Conservation (phyloP, 192 early-diverging fungal species). For the Rhizoclosmatium globosum region DNA sequence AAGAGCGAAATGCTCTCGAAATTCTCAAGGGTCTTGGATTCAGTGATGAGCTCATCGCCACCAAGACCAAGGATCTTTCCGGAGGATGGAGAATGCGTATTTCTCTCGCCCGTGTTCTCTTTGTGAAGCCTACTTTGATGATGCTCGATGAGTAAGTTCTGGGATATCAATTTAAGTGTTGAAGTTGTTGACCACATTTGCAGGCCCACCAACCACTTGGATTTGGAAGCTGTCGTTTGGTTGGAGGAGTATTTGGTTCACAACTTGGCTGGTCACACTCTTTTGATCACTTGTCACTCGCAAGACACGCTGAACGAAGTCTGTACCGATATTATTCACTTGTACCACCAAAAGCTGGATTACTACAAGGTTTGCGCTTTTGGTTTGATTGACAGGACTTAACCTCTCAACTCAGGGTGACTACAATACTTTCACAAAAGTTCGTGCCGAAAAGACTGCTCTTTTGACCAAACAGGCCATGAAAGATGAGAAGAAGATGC, state of each 20-base stretch:
- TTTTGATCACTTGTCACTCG: slow-evolving; percentile 91
- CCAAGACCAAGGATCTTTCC: slow-evolving; percentile 94
- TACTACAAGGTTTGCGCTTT: slow-evolving; percentile 71
- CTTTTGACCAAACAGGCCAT: slow-evolving; percentile 84
- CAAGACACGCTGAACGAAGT: slow-evolving; percentile 95
- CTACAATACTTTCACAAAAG: slow-evolving; percentile 92
- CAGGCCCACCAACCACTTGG: slow-evolving; percentile 55
- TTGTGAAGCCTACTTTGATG: slow-evolving; percentile 85
- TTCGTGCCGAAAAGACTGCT: slow-evolving; percentile 33
- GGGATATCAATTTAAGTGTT: too few species aligned
- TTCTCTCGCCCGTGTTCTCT: slow-evolving; percentile 93
- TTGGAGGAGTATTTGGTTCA: slow-evolving; percentile 81
- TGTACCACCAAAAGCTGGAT: slow-evolving; percentile 89
- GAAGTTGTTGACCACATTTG: too few species aligned
- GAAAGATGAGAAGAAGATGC: slow-evolving; percentile 99
- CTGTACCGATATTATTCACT: slow-evolving; percentile 95
- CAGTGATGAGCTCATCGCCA: slow-evolving; percentile 80
- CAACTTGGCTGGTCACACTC: slow-evolving; percentile 77
- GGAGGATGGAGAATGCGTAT: slow-evolving; percentile 99
- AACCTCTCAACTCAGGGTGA: slow-evolving; percentile 71
- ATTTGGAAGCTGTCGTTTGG: slow-evolving; percentile 90
- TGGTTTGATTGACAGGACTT: too few species aligned
- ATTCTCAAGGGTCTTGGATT: slow-evolving; percentile 96
- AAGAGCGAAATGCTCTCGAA: slow-evolving; percentile 87
- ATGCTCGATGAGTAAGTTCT: slow-evolving; percentile 60